Conservation (phyloP, 345 rosid genomes). For the Bruguiera gymnorhiza region DNA sequence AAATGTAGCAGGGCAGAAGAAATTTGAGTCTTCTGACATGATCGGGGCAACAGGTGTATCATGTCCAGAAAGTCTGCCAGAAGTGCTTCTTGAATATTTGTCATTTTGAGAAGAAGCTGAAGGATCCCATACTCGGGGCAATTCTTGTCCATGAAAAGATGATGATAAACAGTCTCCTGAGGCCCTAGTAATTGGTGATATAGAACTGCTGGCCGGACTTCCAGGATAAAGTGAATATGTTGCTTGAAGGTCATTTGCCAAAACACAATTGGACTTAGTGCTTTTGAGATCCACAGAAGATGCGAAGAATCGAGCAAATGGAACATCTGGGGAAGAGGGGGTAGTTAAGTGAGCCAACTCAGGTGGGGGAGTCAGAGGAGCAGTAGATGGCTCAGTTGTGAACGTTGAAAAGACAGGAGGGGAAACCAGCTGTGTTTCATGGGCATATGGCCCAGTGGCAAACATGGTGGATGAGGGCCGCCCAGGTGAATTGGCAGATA, state of each 20-base stretch:
- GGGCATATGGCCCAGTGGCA: conserved; percentile 93
- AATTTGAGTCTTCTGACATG: conserved; percentile 66
- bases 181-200: conserved; percentile 66
- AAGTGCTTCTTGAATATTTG: conserved; percentile 54
- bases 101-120: conserved; percentile 67
- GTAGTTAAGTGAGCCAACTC: conserved; percentile 93
- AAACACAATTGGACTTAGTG: conserved; percentile 44
- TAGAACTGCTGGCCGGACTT: conserved; percentile 78
- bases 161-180: conserved; percentile 65
- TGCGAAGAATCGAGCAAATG: conserved; percentile 80
- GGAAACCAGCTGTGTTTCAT: conserved; percentile 87
- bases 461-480: conserved; percentile 87
- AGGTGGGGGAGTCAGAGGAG: conserved; percentile 95
- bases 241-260: conserved; percentile 67
- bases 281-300: conserved; percentile 59
- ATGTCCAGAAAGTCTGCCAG: conserved; percentile 56
- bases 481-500: conserved; percentile 81
- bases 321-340: conserved; percentile 95
- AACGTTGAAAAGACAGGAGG: conserved; percentile 94
- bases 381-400: conserved; percentile 96
- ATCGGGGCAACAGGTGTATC: conserved; percentile 47
- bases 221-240: conserved; percentile 75
- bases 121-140: conserved; percentile 68
- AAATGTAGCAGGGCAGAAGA: conserved; percentile 98
- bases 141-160: conserved; percentile 71